A percentile compares a stretch with the other conserved stretches of the same genome.
Conservation (phyloP, 78 protist genomes). For the Trichosphaerium sp. region DNA sequence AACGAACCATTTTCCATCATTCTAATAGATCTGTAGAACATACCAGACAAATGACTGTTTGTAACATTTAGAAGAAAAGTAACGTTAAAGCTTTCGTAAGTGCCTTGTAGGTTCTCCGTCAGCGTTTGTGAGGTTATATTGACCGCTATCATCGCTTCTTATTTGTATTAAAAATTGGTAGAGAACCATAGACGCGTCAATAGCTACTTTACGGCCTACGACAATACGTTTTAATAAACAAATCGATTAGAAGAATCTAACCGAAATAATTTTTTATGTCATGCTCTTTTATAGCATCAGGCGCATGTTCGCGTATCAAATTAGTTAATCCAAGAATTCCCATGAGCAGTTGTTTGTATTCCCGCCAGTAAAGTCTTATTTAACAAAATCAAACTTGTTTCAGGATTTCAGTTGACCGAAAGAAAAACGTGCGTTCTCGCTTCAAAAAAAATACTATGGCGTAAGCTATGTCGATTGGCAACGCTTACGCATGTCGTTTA, state of each 20-base stretch:
- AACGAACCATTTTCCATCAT: slow-evolving; percentile 87
- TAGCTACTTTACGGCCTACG: slow-evolving; percentile 65
- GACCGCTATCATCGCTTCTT: slow-evolving; percentile 16
- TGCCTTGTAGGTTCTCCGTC: slow-evolving; percentile 83
- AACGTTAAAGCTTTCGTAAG: background rate
- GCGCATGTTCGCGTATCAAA: slow-evolving; percentile 74
- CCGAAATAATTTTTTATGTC: slow-evolving; percentile 74
- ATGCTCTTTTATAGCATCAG: slow-evolving; percentile 48
- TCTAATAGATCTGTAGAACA: slow-evolving; percentile 90
- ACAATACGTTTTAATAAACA: background rate
- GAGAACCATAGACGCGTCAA: slow-evolving; percentile 88
- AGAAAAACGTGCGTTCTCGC: no score
- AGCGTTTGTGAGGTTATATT: slow-evolving; percentile 45
- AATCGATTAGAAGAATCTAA: background rate
- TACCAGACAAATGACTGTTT: slow-evolving; percentile 81
- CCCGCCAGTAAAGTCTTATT: no score
- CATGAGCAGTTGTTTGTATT: slow-evolving; percentile 42
- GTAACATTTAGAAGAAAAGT: background rate
- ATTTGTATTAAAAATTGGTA: slow-evolving; percentile 91
- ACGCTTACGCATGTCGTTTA: no score
- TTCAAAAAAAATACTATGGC: no score
- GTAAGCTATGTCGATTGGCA: no score
- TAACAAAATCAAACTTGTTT: no score
- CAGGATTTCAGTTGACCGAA: no score
- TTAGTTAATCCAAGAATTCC: slow-evolving; percentile 85